These are phyloP conservation scores for Lippia alba DNA, from an alignment of 305 asterid genomes.

Conservation along the genomic window DNA sequence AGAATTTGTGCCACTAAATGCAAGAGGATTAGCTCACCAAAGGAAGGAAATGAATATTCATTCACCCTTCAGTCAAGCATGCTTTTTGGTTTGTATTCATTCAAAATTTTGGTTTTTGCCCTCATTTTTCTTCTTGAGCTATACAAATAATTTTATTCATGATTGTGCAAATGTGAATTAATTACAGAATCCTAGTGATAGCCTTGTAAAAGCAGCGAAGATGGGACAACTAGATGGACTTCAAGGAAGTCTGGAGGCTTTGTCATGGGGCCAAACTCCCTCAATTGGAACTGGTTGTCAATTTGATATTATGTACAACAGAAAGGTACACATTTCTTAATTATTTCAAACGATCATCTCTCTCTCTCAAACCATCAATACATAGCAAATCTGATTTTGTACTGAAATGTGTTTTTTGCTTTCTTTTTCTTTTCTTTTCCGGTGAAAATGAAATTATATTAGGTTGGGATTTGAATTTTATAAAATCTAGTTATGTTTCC, in stretches of 20 bases:
- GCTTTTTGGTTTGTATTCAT: conserved; percentile 66
- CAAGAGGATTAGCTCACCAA: conserved; percentile 77
- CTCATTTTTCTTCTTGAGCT: conserved; percentile 16
- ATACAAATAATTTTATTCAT: conserved; percentile 23
- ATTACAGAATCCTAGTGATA: conserved; percentile 60
- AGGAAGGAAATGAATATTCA: conserved; percentile 63
- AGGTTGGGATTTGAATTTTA: conserved; percentile 2
- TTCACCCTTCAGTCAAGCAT: conserved; percentile 83
- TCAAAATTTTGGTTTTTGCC: conserved; percentile 17
- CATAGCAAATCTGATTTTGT: conserved; percentile 21
- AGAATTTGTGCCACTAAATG: conserved; percentile 69
- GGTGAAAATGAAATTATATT: neutral
- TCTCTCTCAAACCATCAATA: neutral
- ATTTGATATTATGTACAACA: conserved; percentile 52
- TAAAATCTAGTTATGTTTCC: neutral
- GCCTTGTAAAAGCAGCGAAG: conserved; percentile 64
- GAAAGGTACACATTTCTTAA: conserved; percentile 55
- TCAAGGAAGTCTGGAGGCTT: conserved; percentile 64
- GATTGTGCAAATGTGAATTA: conserved; percentile 16
- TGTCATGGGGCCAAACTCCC: conserved; percentile 72
- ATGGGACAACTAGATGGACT: conserved; percentile 54
- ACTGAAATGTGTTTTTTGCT: conserved; percentile 1
- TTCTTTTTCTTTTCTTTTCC: neutral
- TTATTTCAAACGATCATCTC: conserved; percentile 15
- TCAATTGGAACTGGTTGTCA: conserved; percentile 59